Conservation (phyloP, 2,329 filamentous ascomycete species). For the Aspergillus sp. region DNA sequence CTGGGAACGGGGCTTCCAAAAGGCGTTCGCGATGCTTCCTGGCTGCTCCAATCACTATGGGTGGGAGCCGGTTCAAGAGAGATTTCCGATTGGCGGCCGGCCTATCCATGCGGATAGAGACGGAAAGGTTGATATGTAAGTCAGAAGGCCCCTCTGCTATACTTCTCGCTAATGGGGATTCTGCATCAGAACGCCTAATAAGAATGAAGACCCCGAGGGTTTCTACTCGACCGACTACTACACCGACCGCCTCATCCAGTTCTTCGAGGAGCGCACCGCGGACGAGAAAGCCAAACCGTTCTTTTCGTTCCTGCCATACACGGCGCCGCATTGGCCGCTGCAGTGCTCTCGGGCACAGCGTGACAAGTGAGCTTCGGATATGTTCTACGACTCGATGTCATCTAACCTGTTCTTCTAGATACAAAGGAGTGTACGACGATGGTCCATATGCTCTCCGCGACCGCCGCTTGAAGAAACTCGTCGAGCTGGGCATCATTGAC, state of each 20-base stretch:
- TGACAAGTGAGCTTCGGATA: neutral
- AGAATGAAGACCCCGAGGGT: slow-evolving; percentile 20
- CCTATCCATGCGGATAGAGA: slow-evolving; percentile 17
- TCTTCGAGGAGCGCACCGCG: slow-evolving; percentile 36
- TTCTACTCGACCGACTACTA: slow-evolving; percentile 42
- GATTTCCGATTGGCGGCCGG: slow-evolving; percentile 8
- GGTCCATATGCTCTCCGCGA: slow-evolving; percentile 54
- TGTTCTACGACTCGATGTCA: slow-evolving; percentile 34
- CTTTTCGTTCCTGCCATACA: slow-evolving; percentile 55
- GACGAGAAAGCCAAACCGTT: slow-evolving; percentile 49
- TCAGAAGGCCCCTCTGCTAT: slow-evolving; percentile 20
- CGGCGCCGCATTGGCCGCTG: slow-evolving; percentile 59
- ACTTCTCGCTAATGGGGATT: neutral
- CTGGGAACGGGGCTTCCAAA: slow-evolving; percentile 35
- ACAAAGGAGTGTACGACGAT: slow-evolving; percentile 55
- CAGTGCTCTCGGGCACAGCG: slow-evolving; percentile 51
- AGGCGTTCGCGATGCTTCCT: slow-evolving; percentile 34
- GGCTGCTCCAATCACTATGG: slow-evolving; percentile 42
- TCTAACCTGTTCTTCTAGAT: slow-evolving; percentile 37
- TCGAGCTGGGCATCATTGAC: slow-evolving; percentile 37
- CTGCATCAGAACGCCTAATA: neutral
- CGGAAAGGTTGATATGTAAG: slow-evolving; percentile 14
- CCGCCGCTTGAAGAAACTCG: slow-evolving; percentile 50
- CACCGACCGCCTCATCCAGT: slow-evolving; percentile 32
- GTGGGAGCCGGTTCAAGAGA: slow-evolving; percentile 31